phyloP scores from a whole-genome alignment of 495 filamentous ascomycete species.

The Trichoderma parareesei region DNA sequence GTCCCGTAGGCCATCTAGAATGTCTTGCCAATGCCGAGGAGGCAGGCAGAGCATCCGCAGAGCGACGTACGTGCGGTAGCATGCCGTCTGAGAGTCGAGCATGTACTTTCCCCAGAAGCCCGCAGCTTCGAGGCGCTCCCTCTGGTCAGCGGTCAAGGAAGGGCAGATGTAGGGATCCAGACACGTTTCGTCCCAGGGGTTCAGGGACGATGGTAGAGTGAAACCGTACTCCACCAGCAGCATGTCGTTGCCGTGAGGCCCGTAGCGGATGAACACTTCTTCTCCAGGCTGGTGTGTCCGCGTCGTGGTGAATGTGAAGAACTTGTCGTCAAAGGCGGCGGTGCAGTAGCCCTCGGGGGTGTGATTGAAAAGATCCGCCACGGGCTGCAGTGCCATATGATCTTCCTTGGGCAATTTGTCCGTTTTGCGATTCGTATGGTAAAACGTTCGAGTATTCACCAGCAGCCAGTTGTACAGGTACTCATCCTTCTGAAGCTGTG shows the following conservation, averaged over 20 bases:
- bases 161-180: slow-evolving; percentile 61
- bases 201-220: slow-evolving; percentile 47
- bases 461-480: slow-evolving; percentile 72
- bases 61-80: slow-evolving; percentile 68
- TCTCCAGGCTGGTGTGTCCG: slow-evolving; percentile 53
- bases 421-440: slow-evolving; percentile 47
- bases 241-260: slow-evolving; percentile 71
- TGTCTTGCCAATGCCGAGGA: slow-evolving; percentile 27
- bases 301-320: slow-evolving; percentile 54
- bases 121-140: slow-evolving; percentile 42
- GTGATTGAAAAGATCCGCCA: slow-evolving; percentile 87
- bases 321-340: slow-evolving; percentile 48
- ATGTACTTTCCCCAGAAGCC: slow-evolving; percentile 65
- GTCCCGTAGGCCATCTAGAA: slow-evolving; percentile 29
- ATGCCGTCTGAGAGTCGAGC: slow-evolving; percentile 51
- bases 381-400: slow-evolving; percentile 72
- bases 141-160: slow-evolving; percentile 36
- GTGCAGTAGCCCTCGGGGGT: slow-evolving; percentile 50
- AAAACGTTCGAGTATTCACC: slow-evolving; percentile 79
- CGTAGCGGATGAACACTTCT: slow-evolving; percentile 76
- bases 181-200: slow-evolving; percentile 57
- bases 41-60: slow-evolving; percentile 39
- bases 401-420: slow-evolving; percentile 53
- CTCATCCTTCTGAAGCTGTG: slow-evolving; percentile 38
- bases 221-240: slow-evolving; percentile 82